Conservation (phyloP, 2,329 filamentous ascomycete genomes). For the Thelonectria blattea region DNA sequence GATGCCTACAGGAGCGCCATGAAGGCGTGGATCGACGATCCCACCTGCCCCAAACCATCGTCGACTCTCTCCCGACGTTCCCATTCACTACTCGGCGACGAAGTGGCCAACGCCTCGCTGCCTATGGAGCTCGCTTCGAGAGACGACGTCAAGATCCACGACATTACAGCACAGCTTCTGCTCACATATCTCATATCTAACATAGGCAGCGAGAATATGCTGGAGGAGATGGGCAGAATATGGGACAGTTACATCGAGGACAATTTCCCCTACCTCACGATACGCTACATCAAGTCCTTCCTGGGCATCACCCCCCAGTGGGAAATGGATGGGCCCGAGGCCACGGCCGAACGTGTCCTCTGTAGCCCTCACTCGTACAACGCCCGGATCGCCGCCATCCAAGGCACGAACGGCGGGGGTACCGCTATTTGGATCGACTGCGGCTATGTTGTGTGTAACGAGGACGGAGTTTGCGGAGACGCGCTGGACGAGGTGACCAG, state of each 20-base stretch:
- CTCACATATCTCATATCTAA: slow-evolving; percentile 1
- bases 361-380: slow-evolving; percentile 7
- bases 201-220: slow-evolving; percentile 12
- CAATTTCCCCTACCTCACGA: slow-evolving; percentile 3
- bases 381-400: not conserved
- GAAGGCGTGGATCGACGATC: not conserved
- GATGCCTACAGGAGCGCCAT: slow-evolving; percentile 5
- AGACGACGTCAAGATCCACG: not conserved
- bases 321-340: slow-evolving; percentile 2
- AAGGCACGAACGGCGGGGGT: not conserved
- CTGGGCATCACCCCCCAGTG: not conserved
- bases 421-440: slow-evolving; percentile 4
- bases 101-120: not conserved
- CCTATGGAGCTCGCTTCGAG: slow-evolving; percentile 1
- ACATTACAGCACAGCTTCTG: slow-evolving; percentile 8
- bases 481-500: not conserved
- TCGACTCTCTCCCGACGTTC: not conserved
- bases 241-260: slow-evolving; percentile 4
- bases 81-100: not conserved
- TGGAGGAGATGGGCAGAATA: not conserved
- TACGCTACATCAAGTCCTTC: not conserved
- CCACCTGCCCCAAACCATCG: slow-evolving; percentile 6
- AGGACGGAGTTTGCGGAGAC: not conserved
- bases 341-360: not conserved
- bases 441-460: not conserved